Conservation (phyloP, 495 filamentous ascomycete species). For the Penicillium nucicola region DNA sequence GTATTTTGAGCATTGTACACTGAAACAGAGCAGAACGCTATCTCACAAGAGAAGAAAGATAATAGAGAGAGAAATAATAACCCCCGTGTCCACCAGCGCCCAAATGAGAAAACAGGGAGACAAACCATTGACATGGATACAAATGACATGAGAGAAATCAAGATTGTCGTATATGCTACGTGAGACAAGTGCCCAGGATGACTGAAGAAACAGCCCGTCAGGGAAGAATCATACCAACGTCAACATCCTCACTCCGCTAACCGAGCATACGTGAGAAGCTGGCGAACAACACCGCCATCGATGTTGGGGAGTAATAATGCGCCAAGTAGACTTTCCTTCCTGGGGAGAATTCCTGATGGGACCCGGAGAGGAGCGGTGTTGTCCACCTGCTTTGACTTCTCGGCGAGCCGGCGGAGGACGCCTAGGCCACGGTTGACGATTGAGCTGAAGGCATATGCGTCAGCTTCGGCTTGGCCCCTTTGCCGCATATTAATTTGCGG, state of each 20-base stretch:
- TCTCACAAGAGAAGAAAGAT: constrained; percentile 30
- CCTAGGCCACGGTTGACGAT: constrained; percentile 70
- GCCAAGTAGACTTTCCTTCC: constrained; percentile 66
- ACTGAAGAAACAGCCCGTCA: constrained; percentile 3
- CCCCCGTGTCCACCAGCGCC: constrained; percentile 25
- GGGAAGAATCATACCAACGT: neutral
- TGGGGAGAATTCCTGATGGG: constrained; percentile 64
- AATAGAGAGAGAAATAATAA: constrained; percentile 11
- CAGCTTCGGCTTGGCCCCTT: constrained; percentile 37
- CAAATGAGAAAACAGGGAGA: constrained; percentile 12
- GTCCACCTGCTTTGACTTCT: constrained; percentile 66
- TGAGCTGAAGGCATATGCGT: constrained; percentile 45
- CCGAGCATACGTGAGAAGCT: constrained; percentile 68
- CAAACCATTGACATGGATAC: constrained; percentile 27
- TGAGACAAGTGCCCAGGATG: constrained; percentile 11
- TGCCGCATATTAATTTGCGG: constrained; percentile 36
- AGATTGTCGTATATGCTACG: constrained; percentile 23
- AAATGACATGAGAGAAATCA: constrained; percentile 30
- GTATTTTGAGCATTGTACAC: constrained; percentile 48
- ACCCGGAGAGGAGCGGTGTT: constrained; percentile 40
- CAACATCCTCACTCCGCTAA: constrained; percentile 46
- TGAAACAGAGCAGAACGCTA: constrained; percentile 30
- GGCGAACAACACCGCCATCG: constrained; percentile 61
- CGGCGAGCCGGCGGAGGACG: constrained; percentile 64
- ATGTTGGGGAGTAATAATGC: constrained; percentile 62